phyloP scores from a whole-genome alignment of 352 stramenopile species.

The Phytophthora pseudosyringae region DNA sequence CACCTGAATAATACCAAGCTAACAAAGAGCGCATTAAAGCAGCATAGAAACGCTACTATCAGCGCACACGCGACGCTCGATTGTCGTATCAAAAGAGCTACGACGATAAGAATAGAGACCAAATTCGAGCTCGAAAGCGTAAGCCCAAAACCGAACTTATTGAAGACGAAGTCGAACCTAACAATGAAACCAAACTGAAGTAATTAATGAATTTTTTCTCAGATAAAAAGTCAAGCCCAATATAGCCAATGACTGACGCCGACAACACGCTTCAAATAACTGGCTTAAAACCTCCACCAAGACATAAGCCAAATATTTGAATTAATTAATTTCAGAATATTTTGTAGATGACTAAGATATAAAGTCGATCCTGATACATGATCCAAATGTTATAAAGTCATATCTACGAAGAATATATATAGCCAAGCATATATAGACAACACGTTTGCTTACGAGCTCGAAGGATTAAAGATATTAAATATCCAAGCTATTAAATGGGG shows the following conservation, averaged over 20 bases:
- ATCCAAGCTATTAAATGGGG: slow-evolving; percentile 1
- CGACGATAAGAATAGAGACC: neutral
- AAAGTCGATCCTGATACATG: slow-evolving; percentile 30
- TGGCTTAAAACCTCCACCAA: slow-evolving; percentile 15
- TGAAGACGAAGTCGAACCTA: slow-evolving; percentile 9
- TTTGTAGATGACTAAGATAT: slow-evolving; percentile 24
- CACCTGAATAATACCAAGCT: neutral
- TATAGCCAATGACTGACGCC: slow-evolving; percentile 18
- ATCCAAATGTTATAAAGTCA: slow-evolving; percentile 28
- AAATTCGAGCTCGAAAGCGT: neutral
- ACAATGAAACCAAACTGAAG: slow-evolving; percentile 20
- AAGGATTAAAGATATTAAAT: slow-evolving; percentile 2
- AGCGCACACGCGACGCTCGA: too few relatives aligned
- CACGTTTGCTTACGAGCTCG: neutral
- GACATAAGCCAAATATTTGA: slow-evolving; percentile 19
- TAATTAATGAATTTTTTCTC: slow-evolving; percentile 22
- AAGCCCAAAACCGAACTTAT: slow-evolving; percentile 11
- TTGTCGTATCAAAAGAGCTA: too few relatives aligned
- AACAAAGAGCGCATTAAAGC: too few relatives aligned
- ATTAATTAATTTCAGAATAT: slow-evolving; percentile 22
- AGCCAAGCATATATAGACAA: neutral
- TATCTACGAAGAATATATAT: slow-evolving; percentile 27
- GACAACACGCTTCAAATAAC: neutral
- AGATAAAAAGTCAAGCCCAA: slow-evolving; percentile 8
- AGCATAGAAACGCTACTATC: too few relatives aligned